Evolutionary conservation across 1,284 basidiomycete species (phyloP).

Genomic region (Ceratobasidium sp.): DNA sequence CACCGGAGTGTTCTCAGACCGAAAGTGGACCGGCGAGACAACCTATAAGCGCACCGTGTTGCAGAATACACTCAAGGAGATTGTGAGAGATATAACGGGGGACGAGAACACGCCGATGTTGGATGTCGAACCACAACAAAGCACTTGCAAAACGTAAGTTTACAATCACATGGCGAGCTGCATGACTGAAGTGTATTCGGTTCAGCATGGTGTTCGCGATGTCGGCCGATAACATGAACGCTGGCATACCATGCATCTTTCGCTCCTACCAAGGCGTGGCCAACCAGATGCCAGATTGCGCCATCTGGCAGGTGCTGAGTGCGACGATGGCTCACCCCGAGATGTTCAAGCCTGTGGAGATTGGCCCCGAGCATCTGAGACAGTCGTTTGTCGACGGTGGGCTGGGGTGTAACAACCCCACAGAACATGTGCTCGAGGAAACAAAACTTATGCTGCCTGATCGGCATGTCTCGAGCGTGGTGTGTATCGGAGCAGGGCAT

Average conservation of each 20-base stretch:
- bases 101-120: background rate
- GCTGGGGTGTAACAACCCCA: background rate
- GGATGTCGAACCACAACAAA: too few species aligned
- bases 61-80: background rate
- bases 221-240: too few species aligned
- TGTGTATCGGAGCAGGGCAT: background rate
- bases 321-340: too few species aligned
- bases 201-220: conserved; percentile 9
- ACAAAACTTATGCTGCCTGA: background rate
- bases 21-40: background rate
- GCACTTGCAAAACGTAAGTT: too few species aligned
- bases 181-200: background rate
- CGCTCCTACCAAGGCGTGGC: too few species aligned
- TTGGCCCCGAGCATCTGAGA: background rate
- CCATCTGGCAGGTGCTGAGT: too few species aligned
- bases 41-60: background rate
- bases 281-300: too few species aligned
- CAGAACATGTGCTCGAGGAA: background rate
- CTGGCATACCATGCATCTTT: too few species aligned
- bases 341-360: background rate
- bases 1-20: background rate
- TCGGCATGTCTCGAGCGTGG: background rate
- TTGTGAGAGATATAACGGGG: background rate
- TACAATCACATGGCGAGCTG: background rate
- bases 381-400: background rate